Base-by-base conservation (phyloP, 192 early-diverging fungal genomes). In the Backusella sp. region DNA sequence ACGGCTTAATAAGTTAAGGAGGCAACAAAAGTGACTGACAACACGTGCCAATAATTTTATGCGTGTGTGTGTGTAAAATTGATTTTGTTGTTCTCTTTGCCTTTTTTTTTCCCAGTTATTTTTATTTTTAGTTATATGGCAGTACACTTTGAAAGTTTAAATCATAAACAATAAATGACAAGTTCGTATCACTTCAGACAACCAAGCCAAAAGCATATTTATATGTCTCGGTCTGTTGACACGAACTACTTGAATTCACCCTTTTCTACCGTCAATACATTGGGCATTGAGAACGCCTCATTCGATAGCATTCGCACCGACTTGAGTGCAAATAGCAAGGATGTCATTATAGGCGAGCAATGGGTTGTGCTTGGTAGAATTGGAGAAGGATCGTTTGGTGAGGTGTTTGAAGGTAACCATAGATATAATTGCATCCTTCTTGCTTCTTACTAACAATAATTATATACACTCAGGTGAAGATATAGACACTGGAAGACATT, bases 321-420 rank as follows among this genome's bases (percentile, higher is more conserved):
- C 32, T 59, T 79, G 6, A 75, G 69, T 62, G 52, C 52, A 30
- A 74, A 66, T n/a, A 75, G 73, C 28, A 68, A 72, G 21, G 75
- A 80, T 52, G 70, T 80, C 30, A 75, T 86, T 68, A 81, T 88
- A 65, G 87, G 86, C 66, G 87, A 82, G 66, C 79, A 86, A 76
- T 88, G 85, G 81, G 71, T 84, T 65, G 86, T 87, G 34, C 67
- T 84, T 78, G 81, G 83, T 62, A 85, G 84, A 78, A 88, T 88
- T 77, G 87, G 87, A 37, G 86, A 86, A 74, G 87, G 87, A 12
- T 88, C 86, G 9, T 88, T 88, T 79, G 87, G 87, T 11, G 87
- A 88, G 72, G 87, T 88, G 66, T 88, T 87, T 77, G 76, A 81
- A 83, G 87, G 87, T 88, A 84, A 8, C 19, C 6, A 34, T 11